A percentile compares a stretch with the other conserved stretches of the same genome.
phyloP scores from a whole-genome alignment of 1,284 basidiomycete species.

The Xerocomus minutiporus region DNA sequence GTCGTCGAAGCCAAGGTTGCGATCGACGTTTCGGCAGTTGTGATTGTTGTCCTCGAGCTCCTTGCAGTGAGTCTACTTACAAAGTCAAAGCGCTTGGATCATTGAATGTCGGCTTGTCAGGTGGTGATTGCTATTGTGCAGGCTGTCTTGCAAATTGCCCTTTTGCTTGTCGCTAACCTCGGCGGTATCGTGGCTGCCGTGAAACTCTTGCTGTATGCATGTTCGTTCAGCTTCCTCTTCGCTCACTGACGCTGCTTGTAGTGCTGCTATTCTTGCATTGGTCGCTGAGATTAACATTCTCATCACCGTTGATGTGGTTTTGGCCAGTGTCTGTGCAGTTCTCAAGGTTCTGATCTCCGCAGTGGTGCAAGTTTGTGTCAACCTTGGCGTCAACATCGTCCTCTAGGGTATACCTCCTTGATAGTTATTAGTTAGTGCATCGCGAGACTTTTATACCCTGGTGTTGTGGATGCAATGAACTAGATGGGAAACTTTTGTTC shows the following conservation, averaged over 20 bases:
- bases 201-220: not conserved
- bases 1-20: not conserved
- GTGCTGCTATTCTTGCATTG: not conserved
- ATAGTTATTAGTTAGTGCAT: not conserved
- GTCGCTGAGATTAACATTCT: not conserved
- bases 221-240: not conserved
- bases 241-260: not conserved
- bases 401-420: not conserved
- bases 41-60: not conserved
- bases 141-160: not conserved
- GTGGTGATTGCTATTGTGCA: not conserved
- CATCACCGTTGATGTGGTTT: not conserved
- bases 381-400: not conserved
- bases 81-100: too few species aligned
- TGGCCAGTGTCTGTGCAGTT: not conserved
- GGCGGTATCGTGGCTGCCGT: not conserved
- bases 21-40: not conserved
- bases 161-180: too few species aligned
- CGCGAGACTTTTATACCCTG: not conserved
- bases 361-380: not conserved
- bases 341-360: not conserved
- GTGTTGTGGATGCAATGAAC: not conserved
- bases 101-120: too few species aligned
- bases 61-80: not conserved
- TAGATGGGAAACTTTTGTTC: too few species aligned